A percentile compares a stretch with the other conserved stretches of the same genome.
phyloP scores from a whole-genome alignment of 1,139 yeast species.

The Candida sanyaensis region DNA sequence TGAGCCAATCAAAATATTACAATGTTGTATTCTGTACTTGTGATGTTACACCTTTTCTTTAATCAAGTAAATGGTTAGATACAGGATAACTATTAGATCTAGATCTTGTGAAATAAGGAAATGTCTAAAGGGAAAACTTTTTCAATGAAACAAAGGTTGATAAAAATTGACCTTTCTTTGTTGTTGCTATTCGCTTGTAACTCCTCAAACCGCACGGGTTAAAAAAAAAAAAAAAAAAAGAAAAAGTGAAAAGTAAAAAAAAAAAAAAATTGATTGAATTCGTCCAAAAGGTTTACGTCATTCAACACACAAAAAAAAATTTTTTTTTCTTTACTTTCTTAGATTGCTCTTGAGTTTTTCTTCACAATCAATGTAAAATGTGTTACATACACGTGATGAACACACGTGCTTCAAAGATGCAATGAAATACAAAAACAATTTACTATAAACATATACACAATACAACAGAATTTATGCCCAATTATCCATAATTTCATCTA shows the following conservation, averaged over 20 bases:
- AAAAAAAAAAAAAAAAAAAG: background rate
- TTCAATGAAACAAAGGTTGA: too few species aligned
- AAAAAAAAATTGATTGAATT: background rate
- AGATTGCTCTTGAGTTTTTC: background rate
- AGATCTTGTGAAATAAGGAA: too few species aligned
- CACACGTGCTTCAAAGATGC: background rate
- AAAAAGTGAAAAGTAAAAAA: background rate
- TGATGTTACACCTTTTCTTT: too few species aligned
- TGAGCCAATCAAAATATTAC: background rate
- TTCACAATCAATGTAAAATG: background rate
- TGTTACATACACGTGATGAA: background rate
- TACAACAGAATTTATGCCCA: background rate
- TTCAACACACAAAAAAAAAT: conserved; percentile 1
- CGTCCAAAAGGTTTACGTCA: background rate
- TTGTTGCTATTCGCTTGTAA: background rate
- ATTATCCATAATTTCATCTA: conserved; percentile 23
- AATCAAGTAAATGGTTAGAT: too few species aligned
- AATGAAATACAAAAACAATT: background rate
- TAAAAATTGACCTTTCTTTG: too few species aligned
- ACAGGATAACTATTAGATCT: too few species aligned
- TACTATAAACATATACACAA: background rate
- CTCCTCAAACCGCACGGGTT: background rate
- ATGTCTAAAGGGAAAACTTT: too few species aligned
- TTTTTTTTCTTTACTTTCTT: background rate
- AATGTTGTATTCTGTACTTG: background rate